Evolutionary conservation across 1,284 basidiomycete species (phyloP), one percentile per base, ranked within the genome.

Genomic region (Coniferiporia weirii): DNA sequence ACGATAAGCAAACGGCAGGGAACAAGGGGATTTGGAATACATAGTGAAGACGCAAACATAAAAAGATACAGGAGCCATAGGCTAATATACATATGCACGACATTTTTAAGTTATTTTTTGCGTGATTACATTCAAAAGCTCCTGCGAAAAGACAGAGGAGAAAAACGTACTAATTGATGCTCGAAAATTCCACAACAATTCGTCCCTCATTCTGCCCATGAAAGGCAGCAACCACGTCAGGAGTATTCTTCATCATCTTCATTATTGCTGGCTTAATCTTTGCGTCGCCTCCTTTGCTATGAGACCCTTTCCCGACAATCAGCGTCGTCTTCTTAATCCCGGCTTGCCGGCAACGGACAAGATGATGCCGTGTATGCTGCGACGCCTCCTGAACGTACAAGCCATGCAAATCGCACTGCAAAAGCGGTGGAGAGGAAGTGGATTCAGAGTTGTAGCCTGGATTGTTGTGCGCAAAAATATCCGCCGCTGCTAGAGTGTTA

Each of bases 261-360:
- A 58, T 19, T 27, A 62, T 59, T 17, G 61, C 61, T 19, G 61
- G 61, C 35, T 48, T 59, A n/a, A 62, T 56, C 35, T 52, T 59
- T n/a, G 61, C 52, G 9, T 40, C 53, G 13, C 61, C 61, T 17
- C 45, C 36, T 20, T 62, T 48, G 49, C 61, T 62, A 34, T 59
- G 57, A 32, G 49, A 34, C 3, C 61, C 61, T 27, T 40, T 62
- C 17, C 61, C 61, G 17, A 61, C 60, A 22, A 58, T 58, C 19
- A 57, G 56, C 60, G 59, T 59, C 10, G 57, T 62, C 57, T 62
- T 62, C 1, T 59, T 57, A 2, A 59, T 36, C 43, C 52, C 52
- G 13, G 56, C 52, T 9, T 38, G 32, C 10, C 55, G 52, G 40
- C 61, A 62, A 15, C 38, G 36, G 13, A 47, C 27, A 17, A 62